These are phyloP conservation scores for Eragrostis nindensis DNA, from an alignment of 176 grass and related monocot genomes.

Conservation along the genomic window DNA sequence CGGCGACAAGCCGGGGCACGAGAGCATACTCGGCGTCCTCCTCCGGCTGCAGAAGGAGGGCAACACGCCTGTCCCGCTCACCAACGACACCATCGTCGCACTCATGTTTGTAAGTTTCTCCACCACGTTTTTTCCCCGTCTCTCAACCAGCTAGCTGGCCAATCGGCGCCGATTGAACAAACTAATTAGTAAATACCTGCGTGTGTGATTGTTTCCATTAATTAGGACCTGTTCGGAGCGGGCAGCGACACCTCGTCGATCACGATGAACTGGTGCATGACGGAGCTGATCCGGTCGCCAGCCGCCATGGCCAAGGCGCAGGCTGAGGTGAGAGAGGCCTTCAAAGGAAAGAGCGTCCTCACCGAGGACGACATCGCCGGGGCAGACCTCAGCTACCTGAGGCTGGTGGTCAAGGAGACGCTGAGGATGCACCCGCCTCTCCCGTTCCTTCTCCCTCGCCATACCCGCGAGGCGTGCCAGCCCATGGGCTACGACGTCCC, in stretches of 20 bases:
- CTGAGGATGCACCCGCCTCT: constrained; percentile 17
- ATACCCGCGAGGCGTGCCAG: neutral
- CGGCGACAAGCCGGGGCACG: neutral
- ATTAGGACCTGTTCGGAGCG: neutral
- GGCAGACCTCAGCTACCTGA: neutral
- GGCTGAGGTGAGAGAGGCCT: neutral
- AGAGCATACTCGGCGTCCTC: constrained; percentile 8
- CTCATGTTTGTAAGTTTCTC: constrained; percentile 22
- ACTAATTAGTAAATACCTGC: too few species aligned
- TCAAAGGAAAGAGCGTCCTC: neutral
- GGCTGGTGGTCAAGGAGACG: constrained; percentile 10
- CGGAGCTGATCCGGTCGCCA: neutral
- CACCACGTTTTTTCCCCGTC: neutral
- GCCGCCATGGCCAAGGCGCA: neutral
- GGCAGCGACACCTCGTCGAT: constrained; percentile 29
- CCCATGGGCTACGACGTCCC: constrained; percentile 32
- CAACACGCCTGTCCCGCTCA: neutral
- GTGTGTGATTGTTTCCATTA: too few species aligned
- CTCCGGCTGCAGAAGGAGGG: constrained; percentile 3
- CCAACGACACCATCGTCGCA: neutral
- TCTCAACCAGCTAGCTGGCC: neutral
- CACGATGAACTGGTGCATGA: neutral
- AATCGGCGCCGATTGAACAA: too few species aligned
- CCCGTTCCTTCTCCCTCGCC: neutral
- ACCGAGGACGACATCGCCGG: neutral